Evolutionary conservation across 163 green algal genomes (phyloP), one percentile per base, ranked within the genome.

Genomic region (Scenedesmus sp.): DNA sequence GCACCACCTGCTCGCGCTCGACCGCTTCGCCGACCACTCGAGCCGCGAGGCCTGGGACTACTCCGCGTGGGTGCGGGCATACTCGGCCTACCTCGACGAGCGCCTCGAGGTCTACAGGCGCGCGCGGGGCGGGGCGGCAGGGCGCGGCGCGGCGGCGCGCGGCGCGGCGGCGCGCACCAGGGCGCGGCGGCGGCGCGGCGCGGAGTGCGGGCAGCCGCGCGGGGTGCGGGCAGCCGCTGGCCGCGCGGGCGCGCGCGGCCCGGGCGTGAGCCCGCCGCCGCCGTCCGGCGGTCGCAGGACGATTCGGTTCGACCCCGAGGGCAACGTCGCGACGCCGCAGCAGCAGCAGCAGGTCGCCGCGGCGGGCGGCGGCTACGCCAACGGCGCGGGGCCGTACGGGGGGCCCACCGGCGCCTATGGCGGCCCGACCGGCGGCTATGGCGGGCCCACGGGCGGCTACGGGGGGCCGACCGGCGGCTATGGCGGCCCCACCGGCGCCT

Each of bases 51-150:
- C 87, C 0, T 94, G 88, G 86, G 95, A 99, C 71, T 95, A 92
- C 54, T 93, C 85, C 10, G 94, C 94, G 45, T 99, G 91, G 91
- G 90, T 97, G 65, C 91, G 95, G 9, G 91, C 88, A 1, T 98
- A 98, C 83, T 92, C 90, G 64, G 86, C 92, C 31, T 99, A 97
- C 87, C 81, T 99, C 50, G 95, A 98, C 36, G 93, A 97, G 86
- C 83, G 93, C 60, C 83, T 97, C 73, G 84, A 88, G 5, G 81
- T 89, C 13, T 88, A 82, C 69, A 60, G 60, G 17, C 60, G 7
- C 26, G 39, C 39, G 6, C 39, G 39, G 6, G 53, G n/a, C n/a
- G n/a, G n/a, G n/a, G n/a, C n/a, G n/a, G n/a, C n/a, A n/a, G n/a
- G n/a, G n/a, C n/a, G n/a, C n/a, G n/a, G n/a, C n/a, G n/a, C n/a